phyloP scores from a whole-genome alignment of 768 basidiomycete species.

The Collybia sordida region DNA sequence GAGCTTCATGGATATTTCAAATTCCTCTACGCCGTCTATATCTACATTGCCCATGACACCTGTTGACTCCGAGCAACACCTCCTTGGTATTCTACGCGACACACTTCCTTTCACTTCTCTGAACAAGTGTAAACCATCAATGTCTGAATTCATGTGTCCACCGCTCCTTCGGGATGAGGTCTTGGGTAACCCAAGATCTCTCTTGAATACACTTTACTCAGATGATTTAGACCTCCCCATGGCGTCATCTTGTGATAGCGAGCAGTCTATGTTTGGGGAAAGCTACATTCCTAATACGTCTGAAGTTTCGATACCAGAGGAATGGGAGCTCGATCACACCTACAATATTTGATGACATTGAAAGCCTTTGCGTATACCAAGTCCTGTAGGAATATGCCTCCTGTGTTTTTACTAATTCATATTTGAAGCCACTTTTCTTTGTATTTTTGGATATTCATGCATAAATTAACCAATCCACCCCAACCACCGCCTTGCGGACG shows the following conservation, averaged over 20 bases:
- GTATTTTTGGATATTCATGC: no score
- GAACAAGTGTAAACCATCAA: neutral
- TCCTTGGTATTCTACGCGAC: conserved; percentile 5
- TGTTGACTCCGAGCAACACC: neutral
- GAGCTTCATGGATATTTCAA: conserved; percentile 15
- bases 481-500: no score
- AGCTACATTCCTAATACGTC: neutral
- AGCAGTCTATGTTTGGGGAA: neutral
- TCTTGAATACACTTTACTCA: conserved; percentile 11
- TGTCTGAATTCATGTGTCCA: neutral
- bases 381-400: no score
- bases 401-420: no score
- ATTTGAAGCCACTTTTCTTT: no score
- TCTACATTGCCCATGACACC: neutral
- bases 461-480: no score
- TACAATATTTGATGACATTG: no score
- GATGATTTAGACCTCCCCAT: conserved; percentile 5
- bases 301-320: neutral
- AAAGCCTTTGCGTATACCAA: no score
- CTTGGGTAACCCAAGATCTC: neutral
- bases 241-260: neutral
- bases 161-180: neutral
- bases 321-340: neutral
- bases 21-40: neutral
- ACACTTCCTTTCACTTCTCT: conserved; percentile 9